Base-by-base conservation (phyloP, 192 early-diverging fungal species). In the Chytriomyces sp. region DNA sequence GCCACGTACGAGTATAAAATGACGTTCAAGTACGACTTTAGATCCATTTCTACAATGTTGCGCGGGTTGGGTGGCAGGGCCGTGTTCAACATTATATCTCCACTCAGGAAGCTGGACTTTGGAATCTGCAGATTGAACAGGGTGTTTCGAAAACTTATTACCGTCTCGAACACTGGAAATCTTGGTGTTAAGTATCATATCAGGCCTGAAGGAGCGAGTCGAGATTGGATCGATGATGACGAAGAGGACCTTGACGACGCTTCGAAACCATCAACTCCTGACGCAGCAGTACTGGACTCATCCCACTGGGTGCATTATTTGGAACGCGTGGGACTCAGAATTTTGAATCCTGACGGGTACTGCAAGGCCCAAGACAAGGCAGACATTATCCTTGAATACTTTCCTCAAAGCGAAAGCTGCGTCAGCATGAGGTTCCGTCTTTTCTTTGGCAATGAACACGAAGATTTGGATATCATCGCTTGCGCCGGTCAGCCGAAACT, bases 111-210 rank as follows among this genome's bases (percentile, higher is more conserved):
- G 3, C 60, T 91, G 11, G 89, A 91, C 68, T 90, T 91, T 60
- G 89, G 87, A 24, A 50, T 85, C 18, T 91, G 89, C 76, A 64
- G 89, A 20, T 69, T 91, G n/a, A 70, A 80, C 57, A 64, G 83
- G 5, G 69, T 71, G 2, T 90, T 86, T 69, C 46, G 77, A n/a
- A 90, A 90, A 70, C 28, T 72, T 4, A 46, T 91, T 10, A 77
- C 80, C 2, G 79, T 91, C 5, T 59, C 76, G 11, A 91, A 91
- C 68, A 60, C 79, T 7, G 88, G 88, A 23, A 91, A 91, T 69
- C 75, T 90, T 26, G 89, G 89, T 43, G 80, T 87, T 2, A 23
- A 62, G 20, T 91, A 79, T 69, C 82, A 86, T 67, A 43, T 90
- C 23, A 65, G 89, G 67, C 89, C 89, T 13, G 83, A 88, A 61